Base-by-base conservation (phyloP, 2,329 filamentous ascomycete species). In the Gaeumannomyces tritici region DNA sequence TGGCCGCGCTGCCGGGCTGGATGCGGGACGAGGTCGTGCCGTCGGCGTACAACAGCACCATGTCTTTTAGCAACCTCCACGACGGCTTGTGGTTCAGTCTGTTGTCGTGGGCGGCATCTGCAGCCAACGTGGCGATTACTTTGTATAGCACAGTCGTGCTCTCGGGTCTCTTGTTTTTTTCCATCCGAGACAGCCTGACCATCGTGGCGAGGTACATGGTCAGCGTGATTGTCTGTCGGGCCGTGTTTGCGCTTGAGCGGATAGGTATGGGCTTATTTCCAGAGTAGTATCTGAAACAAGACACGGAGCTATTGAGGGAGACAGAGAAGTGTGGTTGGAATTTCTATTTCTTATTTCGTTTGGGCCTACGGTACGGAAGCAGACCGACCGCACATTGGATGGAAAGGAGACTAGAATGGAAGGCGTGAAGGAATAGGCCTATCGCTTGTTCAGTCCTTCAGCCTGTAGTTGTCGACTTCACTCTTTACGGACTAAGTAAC, bases 11-110 rank as follows among this genome's bases (percentile, higher is more conserved):
- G 66, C 29, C 64, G 13, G 47, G 63, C 6, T 67, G 65, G 61
- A 4, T 68, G 21, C 64, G 60, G 15, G 58, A 60, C 21, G 64
- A 70, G 28, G 47, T 70, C 11, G 59, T 64, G 13, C 69, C 69
- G 3, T 57, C 63, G 2, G 65, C 66, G 5, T 67, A 67, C 62
- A 67, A 68, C 58, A 12, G 6, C 18, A 3, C 31, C 29, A 27
- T n/a, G 15, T n/a, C 18, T 21, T 31, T 59, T 18, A 18, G 24
- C 18, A 35, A 33, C 18, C 28, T 18, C 15, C 18, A 13, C 18
- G 57, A 59, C 9, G 24, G 13, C 13, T 7, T 35, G 1, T 59
- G 28, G 29, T 42, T 59, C 29, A 33, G 24, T n/a, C 5, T 33
- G 4, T 7, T 59, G 28, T 33, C 60, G 3, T 63, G 60, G 60